These are phyloP conservation scores for Hysterium pulicare DNA, from an alignment of 2,329 filamentous ascomycete genomes.

Conservation along the genomic window DNA sequence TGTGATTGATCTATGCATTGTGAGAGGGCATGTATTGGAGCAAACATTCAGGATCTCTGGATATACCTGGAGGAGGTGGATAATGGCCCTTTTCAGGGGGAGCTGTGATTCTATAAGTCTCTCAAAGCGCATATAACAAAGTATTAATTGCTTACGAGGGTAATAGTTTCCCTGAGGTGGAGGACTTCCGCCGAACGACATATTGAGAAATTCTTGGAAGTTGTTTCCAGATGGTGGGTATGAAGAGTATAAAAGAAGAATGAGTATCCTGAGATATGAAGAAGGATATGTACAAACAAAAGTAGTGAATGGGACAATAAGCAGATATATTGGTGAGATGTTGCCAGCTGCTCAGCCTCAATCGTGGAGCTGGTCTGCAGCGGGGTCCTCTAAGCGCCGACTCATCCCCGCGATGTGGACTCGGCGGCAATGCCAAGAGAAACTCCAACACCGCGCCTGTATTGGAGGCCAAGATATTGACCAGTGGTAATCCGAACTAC, in stretches of 20 bases:
- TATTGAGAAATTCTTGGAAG: constrained; percentile 7
- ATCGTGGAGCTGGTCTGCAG: constrained; percentile 20
- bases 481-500: too few relatives aligned
- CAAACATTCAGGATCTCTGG: not conserved
- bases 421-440: too few relatives aligned
- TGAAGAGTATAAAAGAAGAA: not conserved
- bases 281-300: constrained; percentile 1
- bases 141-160: constrained; percentile 16
- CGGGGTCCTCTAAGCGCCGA: constrained; percentile 26
- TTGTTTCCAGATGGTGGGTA: too few relatives aligned
- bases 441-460: too few relatives aligned
- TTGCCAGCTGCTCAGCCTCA: constrained; percentile 34
- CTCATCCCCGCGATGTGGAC: too few relatives aligned
- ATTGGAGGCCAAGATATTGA: too few relatives aligned
- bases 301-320: constrained; percentile 11
- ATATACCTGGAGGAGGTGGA: constrained; percentile 18
- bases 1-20: constrained; percentile 14
- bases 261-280: not conserved
- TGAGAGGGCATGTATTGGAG: not conserved
- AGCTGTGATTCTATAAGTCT: constrained; percentile 15
- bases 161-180: constrained; percentile 36
- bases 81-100: constrained; percentile 30
- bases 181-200: constrained; percentile 30
- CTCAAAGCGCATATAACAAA: constrained; percentile 4
- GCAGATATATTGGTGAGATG: constrained; percentile 14